These are phyloP conservation scores for Babesia bigemina DNA, from an alignment of 169 alveolate genomes.

Conservation along the genomic window DNA sequence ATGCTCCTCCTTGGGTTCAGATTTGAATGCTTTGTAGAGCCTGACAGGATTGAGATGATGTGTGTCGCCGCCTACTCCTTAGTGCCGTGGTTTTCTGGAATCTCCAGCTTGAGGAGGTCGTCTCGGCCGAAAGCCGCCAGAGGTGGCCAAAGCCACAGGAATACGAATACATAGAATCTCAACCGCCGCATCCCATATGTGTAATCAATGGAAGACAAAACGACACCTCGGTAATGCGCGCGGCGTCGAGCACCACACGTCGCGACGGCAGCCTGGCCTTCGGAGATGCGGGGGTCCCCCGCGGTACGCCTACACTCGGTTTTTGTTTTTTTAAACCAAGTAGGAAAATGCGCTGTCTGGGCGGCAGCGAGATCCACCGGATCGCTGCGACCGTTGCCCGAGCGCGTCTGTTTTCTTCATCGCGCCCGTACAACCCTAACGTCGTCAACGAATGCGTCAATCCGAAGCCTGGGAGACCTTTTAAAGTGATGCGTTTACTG, in stretches of 20 bases:
- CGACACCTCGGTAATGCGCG: slow-evolving; percentile 15
- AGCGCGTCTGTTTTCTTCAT: slow-evolving; percentile 19
- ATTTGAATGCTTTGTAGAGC: slow-evolving; percentile 30
- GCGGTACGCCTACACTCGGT: too few species aligned
- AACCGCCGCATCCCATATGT: slow-evolving; percentile 14
- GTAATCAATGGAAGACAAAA: background rate
- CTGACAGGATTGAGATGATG: slow-evolving; percentile 6
- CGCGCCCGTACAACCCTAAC: slow-evolving; percentile 47
- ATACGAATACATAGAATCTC: too few species aligned
- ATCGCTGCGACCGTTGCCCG: slow-evolving; percentile 3
- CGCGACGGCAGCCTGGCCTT: background rate
- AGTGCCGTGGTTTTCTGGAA: slow-evolving; percentile 59
- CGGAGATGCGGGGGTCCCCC: too few species aligned
- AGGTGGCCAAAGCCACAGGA: background rate
- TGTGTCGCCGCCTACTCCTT: slow-evolving; percentile 42
- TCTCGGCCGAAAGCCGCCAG: slow-evolving; percentile 17
- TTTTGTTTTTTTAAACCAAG: too few species aligned
- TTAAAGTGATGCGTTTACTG: slow-evolving; percentile 9
- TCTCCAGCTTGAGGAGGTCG: slow-evolving; percentile 44
- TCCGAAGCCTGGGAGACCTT: slow-evolving; percentile 47
- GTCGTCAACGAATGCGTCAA: slow-evolving; percentile 51
- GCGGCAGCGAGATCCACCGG: slow-evolving; percentile 1
- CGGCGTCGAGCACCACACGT: slow-evolving; percentile 13
- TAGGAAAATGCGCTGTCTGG: slow-evolving; percentile 8
- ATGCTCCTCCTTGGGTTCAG: slow-evolving; percentile 48